These are phyloP conservation scores for Aspergillus bertholletiae DNA, from an alignment of 495 filamentous ascomycete genomes.

Conservation along the genomic window DNA sequence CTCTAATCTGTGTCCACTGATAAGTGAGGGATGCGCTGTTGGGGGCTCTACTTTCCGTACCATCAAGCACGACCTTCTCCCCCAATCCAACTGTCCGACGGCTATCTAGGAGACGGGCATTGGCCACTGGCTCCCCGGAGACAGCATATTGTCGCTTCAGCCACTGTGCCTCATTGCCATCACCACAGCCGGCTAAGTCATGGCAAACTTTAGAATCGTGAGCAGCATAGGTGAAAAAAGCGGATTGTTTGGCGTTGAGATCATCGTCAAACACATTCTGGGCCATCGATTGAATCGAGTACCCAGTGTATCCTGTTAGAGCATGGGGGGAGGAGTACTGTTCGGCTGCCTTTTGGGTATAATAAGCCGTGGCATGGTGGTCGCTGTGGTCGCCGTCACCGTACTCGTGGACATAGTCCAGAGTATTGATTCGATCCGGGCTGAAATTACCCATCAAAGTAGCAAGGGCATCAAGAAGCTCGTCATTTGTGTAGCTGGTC, in stretches of 20 bases:
- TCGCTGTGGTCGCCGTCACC: constrained; percentile 18
- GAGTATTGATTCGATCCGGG: constrained; percentile 13
- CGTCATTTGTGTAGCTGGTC: constrained; percentile 7
- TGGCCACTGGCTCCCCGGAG: neutral
- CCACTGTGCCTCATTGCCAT: constrained; percentile 6
- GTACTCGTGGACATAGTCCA: constrained; percentile 9
- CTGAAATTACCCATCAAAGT: constrained; percentile 8
- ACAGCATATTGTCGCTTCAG: constrained; percentile 6
- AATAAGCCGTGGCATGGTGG: constrained; percentile 12
- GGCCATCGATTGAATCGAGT: constrained; percentile 3
- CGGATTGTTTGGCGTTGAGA: constrained; percentile 2
- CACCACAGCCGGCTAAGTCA: constrained; percentile 3
- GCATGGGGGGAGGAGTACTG: neutral
- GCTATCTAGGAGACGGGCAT: neutral
- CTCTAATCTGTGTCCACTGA: constrained; percentile 6
- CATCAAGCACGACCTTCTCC: constrained; percentile 1
- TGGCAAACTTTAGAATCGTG: constrained; percentile 4
- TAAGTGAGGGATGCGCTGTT: neutral
- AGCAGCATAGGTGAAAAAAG: constrained; percentile 6
- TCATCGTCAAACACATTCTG: constrained; percentile 5
- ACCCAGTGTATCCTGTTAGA: constrained; percentile 16
- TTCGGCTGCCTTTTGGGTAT: constrained; percentile 2
- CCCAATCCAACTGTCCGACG: neutral
- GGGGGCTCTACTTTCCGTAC: constrained; percentile 1
- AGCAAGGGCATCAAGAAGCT: constrained; percentile 8